Percentiles rank a stretch among this genome's conserved stretches.
These are phyloP conservation scores for Magnusiomyces ingens DNA, from an alignment of 1,139 yeast species.

Conservation along the genomic window DNA sequence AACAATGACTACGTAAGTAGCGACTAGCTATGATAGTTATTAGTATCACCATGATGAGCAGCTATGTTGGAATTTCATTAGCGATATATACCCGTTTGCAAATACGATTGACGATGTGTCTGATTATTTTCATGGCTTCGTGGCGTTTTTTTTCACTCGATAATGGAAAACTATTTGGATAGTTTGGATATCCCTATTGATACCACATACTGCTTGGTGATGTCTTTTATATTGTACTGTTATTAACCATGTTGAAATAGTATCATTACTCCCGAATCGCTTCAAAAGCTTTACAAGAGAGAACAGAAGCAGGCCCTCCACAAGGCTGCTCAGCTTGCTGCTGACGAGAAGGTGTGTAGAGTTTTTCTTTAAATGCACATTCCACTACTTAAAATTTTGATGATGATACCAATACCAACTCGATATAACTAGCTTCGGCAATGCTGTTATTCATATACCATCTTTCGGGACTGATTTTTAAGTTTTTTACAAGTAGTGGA, in stretches of 20 bases:
- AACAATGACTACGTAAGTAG: slow-evolving; percentile 7
- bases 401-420: slow-evolving; percentile 19
- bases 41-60: no score
- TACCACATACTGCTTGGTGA: no score
- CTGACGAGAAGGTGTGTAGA: slow-evolving; percentile 79
- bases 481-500: background rate
- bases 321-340: slow-evolving; percentile 80
- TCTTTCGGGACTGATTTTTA: slow-evolving; percentile 94
- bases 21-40: background rate
- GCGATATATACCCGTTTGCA: background rate
- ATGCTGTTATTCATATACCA: slow-evolving; percentile 96
- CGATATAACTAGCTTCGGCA: slow-evolving; percentile 38
- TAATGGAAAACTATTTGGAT: no score
- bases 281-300: slow-evolving; percentile 90
- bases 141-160: no score
- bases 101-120: background rate
- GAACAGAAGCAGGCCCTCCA: slow-evolving; percentile 51
- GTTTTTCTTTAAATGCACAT: background rate
- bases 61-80: no score
- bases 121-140: no score
- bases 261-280: slow-evolving; percentile 75
- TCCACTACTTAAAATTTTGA: slow-evolving; percentile 9
- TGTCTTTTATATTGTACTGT: no score
- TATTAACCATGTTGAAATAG: slow-evolving; percentile 20
- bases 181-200: no score